phyloP scores from a whole-genome alignment of 2,329 filamentous ascomycete species.

The Clarireedia homoeocarpa region DNA sequence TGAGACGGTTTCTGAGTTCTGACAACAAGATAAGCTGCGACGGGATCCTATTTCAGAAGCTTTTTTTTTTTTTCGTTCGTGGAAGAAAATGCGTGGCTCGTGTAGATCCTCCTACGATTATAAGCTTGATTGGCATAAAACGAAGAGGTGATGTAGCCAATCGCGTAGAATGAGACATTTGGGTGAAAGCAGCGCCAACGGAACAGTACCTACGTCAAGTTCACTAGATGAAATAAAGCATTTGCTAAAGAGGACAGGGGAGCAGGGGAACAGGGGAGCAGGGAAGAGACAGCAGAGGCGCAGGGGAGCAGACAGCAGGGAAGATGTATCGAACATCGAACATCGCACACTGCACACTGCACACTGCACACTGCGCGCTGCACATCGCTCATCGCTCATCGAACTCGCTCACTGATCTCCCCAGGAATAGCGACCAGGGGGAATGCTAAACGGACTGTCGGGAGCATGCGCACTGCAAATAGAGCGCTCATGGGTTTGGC shows the following conservation, averaged over 20 bases:
- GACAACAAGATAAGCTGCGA: constrained; percentile 17
- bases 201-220: constrained; percentile 24
- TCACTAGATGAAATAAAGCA: constrained; percentile 12
- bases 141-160: constrained; percentile 28
- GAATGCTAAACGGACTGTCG: constrained; percentile 25
- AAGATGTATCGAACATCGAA: no score
- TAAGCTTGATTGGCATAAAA: constrained; percentile 39
- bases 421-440: constrained; percentile 23
- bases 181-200: constrained; percentile 22
- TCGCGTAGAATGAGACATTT: constrained; percentile 35
- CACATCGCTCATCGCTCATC: no score
- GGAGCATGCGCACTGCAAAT: constrained; percentile 30
- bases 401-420: constrained; percentile 25
- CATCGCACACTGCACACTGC: no score
- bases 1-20: constrained; percentile 27
- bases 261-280: no score
- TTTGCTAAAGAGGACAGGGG: constrained; percentile 4
- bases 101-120: constrained; percentile 32
- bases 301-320: no score
- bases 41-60: constrained; percentile 30
- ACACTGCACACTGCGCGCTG: no score
- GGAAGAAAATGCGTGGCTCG: constrained; percentile 35
- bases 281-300: no score
- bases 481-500: constrained; percentile 11
- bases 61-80: constrained; percentile 17